These are phyloP conservation scores for Hortaea werneckii DNA, from an alignment of 2,329 filamentous ascomycete genomes.

Conservation along the genomic window DNA sequence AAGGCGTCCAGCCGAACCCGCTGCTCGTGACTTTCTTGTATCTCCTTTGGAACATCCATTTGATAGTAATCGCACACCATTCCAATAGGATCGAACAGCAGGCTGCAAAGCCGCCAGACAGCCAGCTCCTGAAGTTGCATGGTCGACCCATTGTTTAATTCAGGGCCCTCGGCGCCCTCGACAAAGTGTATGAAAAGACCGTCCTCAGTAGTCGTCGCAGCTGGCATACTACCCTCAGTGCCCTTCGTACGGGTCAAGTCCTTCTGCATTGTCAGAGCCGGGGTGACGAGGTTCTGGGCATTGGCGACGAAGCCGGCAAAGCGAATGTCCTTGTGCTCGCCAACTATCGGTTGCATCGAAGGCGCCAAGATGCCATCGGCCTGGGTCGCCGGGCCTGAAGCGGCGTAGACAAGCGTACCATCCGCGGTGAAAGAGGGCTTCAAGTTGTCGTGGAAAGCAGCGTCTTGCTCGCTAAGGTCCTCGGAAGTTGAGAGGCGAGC, in stretches of 20 bases:
- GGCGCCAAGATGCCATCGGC: constrained; percentile 42
- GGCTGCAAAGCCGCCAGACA: constrained; percentile 76
- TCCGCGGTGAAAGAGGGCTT: constrained; percentile 72
- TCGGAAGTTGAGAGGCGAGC: constrained; percentile 40
- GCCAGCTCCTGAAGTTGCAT: constrained; percentile 52
- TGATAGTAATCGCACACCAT: constrained; percentile 14
- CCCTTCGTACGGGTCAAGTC: constrained; percentile 33
- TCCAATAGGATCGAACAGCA: constrained; percentile 67
- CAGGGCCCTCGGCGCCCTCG: not conserved
- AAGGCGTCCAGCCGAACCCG: constrained; percentile 49
- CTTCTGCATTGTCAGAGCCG: constrained; percentile 13
- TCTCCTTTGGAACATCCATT: constrained; percentile 33
- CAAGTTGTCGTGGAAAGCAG: constrained; percentile 59
- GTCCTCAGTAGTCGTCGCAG: constrained; percentile 38
- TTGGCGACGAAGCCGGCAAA: constrained; percentile 51
- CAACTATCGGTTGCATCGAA: constrained; percentile 49
- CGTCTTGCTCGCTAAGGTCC: constrained; percentile 54
- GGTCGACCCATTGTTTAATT: constrained; percentile 5
- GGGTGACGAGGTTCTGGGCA: constrained; percentile 28
- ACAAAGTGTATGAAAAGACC: not conserved
- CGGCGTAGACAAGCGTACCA: constrained; percentile 60
- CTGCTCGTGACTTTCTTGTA: constrained; percentile 31
- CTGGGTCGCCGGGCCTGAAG: constrained; percentile 32
- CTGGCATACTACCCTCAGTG: constrained; percentile 43
- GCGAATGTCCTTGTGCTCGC: constrained; percentile 53